Conservation (phyloP, 2,329 filamentous ascomycete genomes). For the Lecanicillium sp. region DNA sequence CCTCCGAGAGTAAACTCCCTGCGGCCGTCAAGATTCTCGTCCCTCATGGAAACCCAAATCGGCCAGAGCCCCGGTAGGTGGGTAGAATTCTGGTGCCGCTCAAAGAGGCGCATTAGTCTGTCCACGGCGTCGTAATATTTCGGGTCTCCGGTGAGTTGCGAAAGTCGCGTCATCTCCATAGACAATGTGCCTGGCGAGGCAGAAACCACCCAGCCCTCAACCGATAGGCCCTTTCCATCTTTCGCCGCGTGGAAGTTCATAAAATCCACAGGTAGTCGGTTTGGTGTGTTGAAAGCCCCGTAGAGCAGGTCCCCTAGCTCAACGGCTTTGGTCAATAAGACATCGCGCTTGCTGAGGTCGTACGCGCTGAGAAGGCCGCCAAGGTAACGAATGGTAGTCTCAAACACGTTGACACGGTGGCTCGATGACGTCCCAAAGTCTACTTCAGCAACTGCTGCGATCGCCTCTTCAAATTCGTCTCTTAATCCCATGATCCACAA, state of each 20-base stretch:
- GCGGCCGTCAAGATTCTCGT: slow-evolving; percentile 29
- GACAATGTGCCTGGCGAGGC: slow-evolving; percentile 56
- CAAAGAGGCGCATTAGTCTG: slow-evolving; percentile 59
- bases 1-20: slow-evolving; percentile 28
- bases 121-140: slow-evolving; percentile 70
- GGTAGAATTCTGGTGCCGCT: slow-evolving; percentile 57
- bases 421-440: slow-evolving; percentile 49
- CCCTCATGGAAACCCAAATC: slow-evolving; percentile 50
- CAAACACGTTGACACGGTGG: slow-evolving; percentile 55
- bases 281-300: slow-evolving; percentile 60
- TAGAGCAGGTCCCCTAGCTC: slow-evolving; percentile 59
- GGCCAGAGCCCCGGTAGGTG: slow-evolving; percentile 69
- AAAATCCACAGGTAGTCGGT: slow-evolving; percentile 52
- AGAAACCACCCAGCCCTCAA: slow-evolving; percentile 31
- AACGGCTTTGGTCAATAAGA: slow-evolving; percentile 52
- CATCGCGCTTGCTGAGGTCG: slow-evolving; percentile 51
- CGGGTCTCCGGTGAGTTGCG: slow-evolving; percentile 62
- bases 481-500: slow-evolving; percentile 65
- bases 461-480: slow-evolving; percentile 57
- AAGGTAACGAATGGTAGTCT: slow-evolving; percentile 65
- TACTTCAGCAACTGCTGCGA: slow-evolving; percentile 47
- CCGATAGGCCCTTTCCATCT: slow-evolving; percentile 21
- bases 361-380: slow-evolving; percentile 64
- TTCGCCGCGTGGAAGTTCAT: slow-evolving; percentile 35
- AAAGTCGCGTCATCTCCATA: slow-evolving; percentile 65